These are phyloP conservation scores for Tetrahymena thermophila DNA, from an alignment of 73 alveolate species.

Conservation along the genomic window DNA sequence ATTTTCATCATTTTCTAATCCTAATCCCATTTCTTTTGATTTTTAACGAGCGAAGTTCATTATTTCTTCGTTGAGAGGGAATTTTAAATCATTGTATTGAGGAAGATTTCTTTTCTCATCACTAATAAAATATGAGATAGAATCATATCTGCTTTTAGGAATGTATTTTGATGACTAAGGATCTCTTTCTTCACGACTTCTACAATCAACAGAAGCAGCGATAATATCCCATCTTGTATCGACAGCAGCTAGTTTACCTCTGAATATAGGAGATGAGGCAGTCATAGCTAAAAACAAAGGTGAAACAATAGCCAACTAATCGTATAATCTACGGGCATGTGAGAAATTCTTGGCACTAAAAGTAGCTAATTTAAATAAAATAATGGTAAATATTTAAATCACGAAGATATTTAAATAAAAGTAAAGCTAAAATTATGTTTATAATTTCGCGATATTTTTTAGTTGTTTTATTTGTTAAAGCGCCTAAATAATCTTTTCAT, in stretches of 20 bases:
- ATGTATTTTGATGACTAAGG: conserved; percentile 56
- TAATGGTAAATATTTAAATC: conserved; percentile 30
- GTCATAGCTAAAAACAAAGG: conserved; percentile 72
- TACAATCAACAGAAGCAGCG: conserved; percentile 81
- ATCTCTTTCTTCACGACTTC: conserved; percentile 85
- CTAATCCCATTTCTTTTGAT: conserved; percentile 52
- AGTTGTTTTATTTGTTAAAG: not conserved
- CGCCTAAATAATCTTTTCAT: not conserved
- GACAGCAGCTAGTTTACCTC: conserved; percentile 75
- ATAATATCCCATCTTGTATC: conserved; percentile 92
- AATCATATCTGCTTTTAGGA: conserved; percentile 84
- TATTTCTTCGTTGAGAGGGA: conserved; percentile 67
- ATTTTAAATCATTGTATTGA: conserved; percentile 54
- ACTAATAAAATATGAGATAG: conserved; percentile 73
- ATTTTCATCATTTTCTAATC: conserved; percentile 55
- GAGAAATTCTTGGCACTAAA: conserved; percentile 45
- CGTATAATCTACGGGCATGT: conserved; percentile 70
- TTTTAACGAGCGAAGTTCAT: conserved; percentile 38
- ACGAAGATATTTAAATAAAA: not conserved
- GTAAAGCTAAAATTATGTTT: not conserved
- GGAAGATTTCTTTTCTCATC: conserved; percentile 52
- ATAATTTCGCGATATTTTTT: too few relatives aligned
- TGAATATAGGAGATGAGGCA: conserved; percentile 66
- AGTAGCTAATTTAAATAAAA: conserved; percentile 43
- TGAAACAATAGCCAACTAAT: conserved; percentile 57